A percentile compares a stretch with the other conserved stretches of the same genome.
Evolutionary conservation across 2,329 filamentous ascomycete genomes (phyloP).

Genomic region (Phialocephala subalpina): DNA sequence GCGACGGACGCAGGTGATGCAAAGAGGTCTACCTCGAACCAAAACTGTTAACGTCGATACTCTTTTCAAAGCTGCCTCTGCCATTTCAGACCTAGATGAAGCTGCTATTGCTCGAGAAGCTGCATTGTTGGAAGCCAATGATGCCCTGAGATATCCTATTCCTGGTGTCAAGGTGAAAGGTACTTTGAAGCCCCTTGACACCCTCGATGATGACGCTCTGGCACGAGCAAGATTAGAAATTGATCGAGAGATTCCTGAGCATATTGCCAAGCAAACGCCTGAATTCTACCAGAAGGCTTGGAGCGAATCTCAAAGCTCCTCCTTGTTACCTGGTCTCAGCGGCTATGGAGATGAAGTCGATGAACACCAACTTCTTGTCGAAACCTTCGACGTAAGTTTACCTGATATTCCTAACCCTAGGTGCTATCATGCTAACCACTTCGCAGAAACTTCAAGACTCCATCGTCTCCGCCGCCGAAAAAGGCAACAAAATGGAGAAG

Average conservation of each 20-base stretch:
- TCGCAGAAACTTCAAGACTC: constrained; percentile 72
- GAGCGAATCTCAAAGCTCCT: constrained; percentile 59
- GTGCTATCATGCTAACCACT: constrained; percentile 29
- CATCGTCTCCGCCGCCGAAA: constrained; percentile 77
- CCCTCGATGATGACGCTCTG: constrained; percentile 75
- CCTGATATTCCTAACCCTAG: neutral
- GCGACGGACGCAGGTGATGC: constrained; percentile 90
- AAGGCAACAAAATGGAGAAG: constrained; percentile 90
- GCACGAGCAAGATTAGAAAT: constrained; percentile 81
- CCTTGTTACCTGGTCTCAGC: constrained; percentile 78
- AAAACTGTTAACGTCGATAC: constrained; percentile 73
- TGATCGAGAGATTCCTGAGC: constrained; percentile 52
- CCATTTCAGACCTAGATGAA: constrained; percentile 69
- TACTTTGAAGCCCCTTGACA: constrained; percentile 63
- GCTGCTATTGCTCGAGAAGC: constrained; percentile 79
- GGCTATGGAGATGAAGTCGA: constrained; percentile 77
- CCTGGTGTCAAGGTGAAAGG: constrained; percentile 71
- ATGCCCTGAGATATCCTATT: constrained; percentile 79
- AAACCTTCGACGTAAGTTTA: constrained; percentile 75
- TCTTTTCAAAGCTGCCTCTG: constrained; percentile 69
- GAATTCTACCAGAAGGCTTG: constrained; percentile 63
- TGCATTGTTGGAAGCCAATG: constrained; percentile 81
- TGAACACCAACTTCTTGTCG: constrained; percentile 44
- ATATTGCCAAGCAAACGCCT: constrained; percentile 57
- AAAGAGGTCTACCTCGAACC: constrained; percentile 82